These are phyloP conservation scores for Irpex sp. DNA, from an alignment of 1,284 basidiomycete species.

Conservation along the genomic window DNA sequence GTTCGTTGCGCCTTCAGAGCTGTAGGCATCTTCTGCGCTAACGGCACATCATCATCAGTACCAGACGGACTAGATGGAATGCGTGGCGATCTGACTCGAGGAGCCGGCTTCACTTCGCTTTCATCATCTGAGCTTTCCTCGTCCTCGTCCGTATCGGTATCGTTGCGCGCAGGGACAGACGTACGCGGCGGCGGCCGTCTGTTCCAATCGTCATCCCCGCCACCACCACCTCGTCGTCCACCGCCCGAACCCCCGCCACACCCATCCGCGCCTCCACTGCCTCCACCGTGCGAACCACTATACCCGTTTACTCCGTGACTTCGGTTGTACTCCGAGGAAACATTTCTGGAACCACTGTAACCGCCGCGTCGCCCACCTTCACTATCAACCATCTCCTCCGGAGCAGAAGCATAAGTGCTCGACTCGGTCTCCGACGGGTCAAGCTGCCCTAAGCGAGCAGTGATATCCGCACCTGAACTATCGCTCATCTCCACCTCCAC, in stretches of 20 bases:
- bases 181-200: constrained; percentile 20
- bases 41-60: constrained; percentile 67
- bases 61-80: constrained; percentile 11
- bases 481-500: constrained; percentile 2
- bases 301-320: constrained; percentile 13
- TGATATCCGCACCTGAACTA: constrained; percentile 11
- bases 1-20: constrained; percentile 75
- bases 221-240: constrained; percentile 32
- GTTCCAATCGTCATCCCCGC: constrained; percentile 27
- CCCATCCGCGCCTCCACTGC: constrained; percentile 11
- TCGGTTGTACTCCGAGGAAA: constrained; percentile 1
- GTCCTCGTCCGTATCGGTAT: constrained; percentile 32
- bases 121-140: constrained; percentile 44
- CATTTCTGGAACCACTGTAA: background rate
- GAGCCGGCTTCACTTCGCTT: constrained; percentile 23
- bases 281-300: constrained; percentile 23
- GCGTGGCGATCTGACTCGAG: constrained; percentile 11
- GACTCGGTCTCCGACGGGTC: constrained; percentile 8
- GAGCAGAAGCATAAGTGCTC: constrained; percentile 7
- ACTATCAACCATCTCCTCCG: constrained; percentile 5
- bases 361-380: constrained; percentile 5
- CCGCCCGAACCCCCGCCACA: constrained; percentile 19
- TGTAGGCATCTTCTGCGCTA: constrained; percentile 73
- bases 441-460: constrained; percentile 4
- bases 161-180: constrained; percentile 26